phyloP scores from a whole-genome alignment of 148 eudicot genomes.

The Cornus controversa region DNA sequence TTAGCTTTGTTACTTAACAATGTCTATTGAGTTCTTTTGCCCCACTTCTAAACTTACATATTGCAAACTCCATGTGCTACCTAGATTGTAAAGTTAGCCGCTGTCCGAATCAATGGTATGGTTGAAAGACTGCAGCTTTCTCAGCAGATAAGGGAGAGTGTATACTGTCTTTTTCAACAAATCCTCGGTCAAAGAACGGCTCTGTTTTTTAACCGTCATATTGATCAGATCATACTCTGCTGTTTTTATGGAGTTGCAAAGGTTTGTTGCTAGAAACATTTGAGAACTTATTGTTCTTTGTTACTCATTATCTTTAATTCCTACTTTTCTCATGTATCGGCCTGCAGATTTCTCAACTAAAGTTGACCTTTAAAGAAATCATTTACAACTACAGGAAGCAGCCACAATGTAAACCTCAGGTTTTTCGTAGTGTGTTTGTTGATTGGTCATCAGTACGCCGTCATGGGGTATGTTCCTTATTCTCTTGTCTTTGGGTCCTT shows the following conservation, averaged over 20 bases:
- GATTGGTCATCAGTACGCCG: conserved; percentile 73
- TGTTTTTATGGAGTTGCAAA: conserved; percentile 95
- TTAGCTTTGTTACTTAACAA: neutral
- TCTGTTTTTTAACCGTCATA: conserved; percentile 83
- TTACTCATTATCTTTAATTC: neutral
- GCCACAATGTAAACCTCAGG: conserved; percentile 88
- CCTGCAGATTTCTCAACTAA: conserved; percentile 79
- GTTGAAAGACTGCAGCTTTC: conserved; percentile 79
- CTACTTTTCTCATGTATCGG: conserved; percentile 11
- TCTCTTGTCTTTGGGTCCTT: neutral
- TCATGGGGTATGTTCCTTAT: conserved; percentile 52
- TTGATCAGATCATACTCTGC: conserved; percentile 92
- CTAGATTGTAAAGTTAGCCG: conserved; percentile 90
- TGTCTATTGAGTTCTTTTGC: neutral
- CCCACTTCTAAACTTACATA: neutral
- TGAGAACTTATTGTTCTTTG: neutral
- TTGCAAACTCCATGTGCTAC: conserved; percentile 4
- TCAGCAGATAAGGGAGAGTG: conserved; percentile 74
- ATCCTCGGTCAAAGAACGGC: conserved; percentile 67
- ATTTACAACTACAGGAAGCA: conserved; percentile 85
- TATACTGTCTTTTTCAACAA: conserved; percentile 82
- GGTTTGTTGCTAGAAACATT: conserved; percentile 38
- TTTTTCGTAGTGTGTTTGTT: conserved; percentile 86
- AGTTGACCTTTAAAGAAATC: conserved; percentile 78
- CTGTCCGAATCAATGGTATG: conserved; percentile 93